Evolutionary conservation across 169 alveolate genomes (phyloP).

Genomic region (Theileria annulata): DNA sequence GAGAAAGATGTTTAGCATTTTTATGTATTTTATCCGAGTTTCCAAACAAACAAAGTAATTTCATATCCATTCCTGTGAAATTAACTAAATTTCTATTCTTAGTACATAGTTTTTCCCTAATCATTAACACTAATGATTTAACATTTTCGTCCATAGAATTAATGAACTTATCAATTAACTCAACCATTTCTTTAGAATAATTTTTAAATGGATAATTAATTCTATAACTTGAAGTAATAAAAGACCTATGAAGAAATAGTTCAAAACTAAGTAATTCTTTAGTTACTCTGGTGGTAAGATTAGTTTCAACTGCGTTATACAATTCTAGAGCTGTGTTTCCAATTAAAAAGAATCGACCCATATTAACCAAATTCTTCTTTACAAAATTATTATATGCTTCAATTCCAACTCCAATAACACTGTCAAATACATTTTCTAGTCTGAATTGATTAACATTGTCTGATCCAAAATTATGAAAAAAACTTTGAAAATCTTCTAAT

Average conservation of each 20-base stretch:
- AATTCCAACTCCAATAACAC: neutral
- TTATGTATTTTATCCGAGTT: neutral
- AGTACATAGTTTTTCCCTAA: neutral
- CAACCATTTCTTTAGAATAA: neutral
- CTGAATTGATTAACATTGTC: neutral
- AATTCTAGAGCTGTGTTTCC: slow-evolving; percentile 3
- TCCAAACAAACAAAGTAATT: neutral
- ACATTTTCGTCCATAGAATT: neutral
- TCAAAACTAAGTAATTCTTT: slow-evolving; percentile 10
- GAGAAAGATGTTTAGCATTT: neutral
- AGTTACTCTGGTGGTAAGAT: neutral
- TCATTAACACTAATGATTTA: neutral
- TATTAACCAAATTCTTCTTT: slow-evolving; percentile 17
- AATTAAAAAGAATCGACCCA: neutral
- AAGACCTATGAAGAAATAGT: slow-evolving; percentile 6
- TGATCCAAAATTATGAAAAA: neutral
- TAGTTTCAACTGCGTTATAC: neutral
- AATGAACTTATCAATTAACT: neutral
- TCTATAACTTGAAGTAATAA: neutral
- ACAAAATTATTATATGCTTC: neutral
- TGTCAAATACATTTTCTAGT: neutral
- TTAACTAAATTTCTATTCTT: slow-evolving; percentile 6
- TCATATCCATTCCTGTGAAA: slow-evolving; percentile 6
- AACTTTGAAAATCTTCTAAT: neutral
- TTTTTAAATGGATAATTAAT: neutral